phyloP scores from a whole-genome alignment of 495 filamentous ascomycete genomes.

The Hypomontagnella submonticulosa region DNA sequence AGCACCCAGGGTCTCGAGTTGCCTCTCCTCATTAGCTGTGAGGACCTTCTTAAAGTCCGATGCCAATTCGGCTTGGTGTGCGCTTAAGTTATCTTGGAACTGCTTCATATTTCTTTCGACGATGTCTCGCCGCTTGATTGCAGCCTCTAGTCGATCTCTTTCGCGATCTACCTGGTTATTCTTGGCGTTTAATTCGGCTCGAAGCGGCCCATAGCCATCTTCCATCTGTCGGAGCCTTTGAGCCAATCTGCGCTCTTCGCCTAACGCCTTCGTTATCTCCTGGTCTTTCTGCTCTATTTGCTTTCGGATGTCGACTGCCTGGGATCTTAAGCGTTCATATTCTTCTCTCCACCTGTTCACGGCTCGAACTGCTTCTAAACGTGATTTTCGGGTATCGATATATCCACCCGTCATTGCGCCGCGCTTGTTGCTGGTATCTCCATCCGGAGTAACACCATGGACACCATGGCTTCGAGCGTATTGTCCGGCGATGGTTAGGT shows the following conservation, averaged over 20 bases:
- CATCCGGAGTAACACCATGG: slow-evolving; percentile 91
- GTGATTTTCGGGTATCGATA: slow-evolving; percentile 82
- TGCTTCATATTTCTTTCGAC: slow-evolving; percentile 80
- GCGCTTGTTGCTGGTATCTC: slow-evolving; percentile 91
- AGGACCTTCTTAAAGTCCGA: slow-evolving; percentile 94
- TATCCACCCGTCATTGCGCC: slow-evolving; percentile 95
- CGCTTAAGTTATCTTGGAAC: slow-evolving; percentile 75
- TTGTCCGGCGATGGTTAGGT: slow-evolving; percentile 82
- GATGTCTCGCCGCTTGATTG: slow-evolving; percentile 71
- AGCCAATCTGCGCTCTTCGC: slow-evolving; percentile 84
- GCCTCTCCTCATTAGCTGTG: slow-evolving; percentile 80
- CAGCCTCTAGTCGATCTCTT: slow-evolving; percentile 78
- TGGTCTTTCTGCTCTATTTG: slow-evolving; percentile 84
- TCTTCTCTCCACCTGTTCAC: slow-evolving; percentile 78
- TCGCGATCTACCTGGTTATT: slow-evolving; percentile 76
- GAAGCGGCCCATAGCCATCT: slow-evolving; percentile 81
- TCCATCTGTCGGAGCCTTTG: slow-evolving; percentile 82
- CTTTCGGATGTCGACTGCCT: slow-evolving; percentile 53
- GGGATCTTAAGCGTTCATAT: slow-evolving; percentile 71
- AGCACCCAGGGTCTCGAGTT: slow-evolving; percentile 75
- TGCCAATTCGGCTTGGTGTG: slow-evolving; percentile 79
- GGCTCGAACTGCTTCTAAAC: slow-evolving; percentile 83
- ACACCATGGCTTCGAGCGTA: slow-evolving; percentile 91
- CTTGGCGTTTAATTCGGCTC: slow-evolving; percentile 76
- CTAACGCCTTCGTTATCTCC: slow-evolving; percentile 81